phyloP scores from a whole-genome alignment of 768 basidiomycete species.

The Mycena olivaceomarginata region DNA sequence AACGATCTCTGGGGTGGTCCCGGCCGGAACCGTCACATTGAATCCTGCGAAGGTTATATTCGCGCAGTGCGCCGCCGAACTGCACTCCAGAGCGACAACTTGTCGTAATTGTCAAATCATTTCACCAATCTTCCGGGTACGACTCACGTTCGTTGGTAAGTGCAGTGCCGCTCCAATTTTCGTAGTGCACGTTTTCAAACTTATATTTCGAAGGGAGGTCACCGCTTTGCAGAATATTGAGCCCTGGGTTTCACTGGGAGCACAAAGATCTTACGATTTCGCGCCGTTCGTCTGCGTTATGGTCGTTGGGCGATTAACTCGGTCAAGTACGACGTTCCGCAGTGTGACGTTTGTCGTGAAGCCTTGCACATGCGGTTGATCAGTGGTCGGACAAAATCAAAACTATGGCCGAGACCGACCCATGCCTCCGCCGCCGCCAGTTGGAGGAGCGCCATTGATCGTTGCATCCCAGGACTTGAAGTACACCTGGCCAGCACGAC shows the following conservation, averaged over 20 bases:
- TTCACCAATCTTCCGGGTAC: neutral
- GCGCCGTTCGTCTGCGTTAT: conserved; percentile 72
- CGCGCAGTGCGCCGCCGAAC: conserved; percentile 66
- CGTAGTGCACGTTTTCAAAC: conserved; percentile 68
- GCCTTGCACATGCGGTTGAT: conserved; percentile 52
- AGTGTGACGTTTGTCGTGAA: conserved; percentile 65
- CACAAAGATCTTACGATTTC: conserved; percentile 57
- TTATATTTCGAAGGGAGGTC: conserved; percentile 69
- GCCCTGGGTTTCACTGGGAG: neutral
- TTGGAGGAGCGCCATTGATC: conserved; percentile 71
- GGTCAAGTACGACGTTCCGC: conserved; percentile 66
- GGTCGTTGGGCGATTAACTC: conserved; percentile 67
- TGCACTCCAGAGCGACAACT: conserved; percentile 74
- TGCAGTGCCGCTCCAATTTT: conserved; percentile 68
- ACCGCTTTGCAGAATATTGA: conserved; percentile 53
- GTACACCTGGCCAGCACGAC: conserved; percentile 58
- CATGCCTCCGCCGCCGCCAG: conserved; percentile 73
- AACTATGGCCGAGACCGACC: conserved; percentile 52
- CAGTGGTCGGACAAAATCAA: no score
- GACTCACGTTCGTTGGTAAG: conserved; percentile 60
- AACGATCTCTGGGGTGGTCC: conserved; percentile 59
- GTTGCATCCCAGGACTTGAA: conserved; percentile 75
- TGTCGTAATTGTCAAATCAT: neutral
- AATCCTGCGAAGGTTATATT: conserved; percentile 65
- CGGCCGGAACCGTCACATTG: conserved; percentile 59